Evolutionary conservation across 257 asterid genomes (phyloP), one percentile per base, ranked within the genome.

Genomic region (Ajuga chamaepitys): DNA sequence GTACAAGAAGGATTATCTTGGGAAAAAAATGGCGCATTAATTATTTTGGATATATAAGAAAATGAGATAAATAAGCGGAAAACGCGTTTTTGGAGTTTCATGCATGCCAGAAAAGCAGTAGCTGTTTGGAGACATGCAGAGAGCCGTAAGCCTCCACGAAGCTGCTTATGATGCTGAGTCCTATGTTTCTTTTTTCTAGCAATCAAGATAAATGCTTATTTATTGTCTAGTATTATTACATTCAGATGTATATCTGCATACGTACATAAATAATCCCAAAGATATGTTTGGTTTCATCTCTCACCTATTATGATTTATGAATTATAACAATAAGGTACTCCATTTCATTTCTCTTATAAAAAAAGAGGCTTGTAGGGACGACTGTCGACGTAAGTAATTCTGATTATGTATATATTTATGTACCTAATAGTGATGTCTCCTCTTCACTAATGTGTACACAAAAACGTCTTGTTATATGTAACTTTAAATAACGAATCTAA

Each of bases 71-170:
- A 34, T 40, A 40, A 56, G 42, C 41, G 53, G 17, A 47, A 77
- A 71, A 82, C 95, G 91, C 95, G 91, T 75, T 58, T 79, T 68
- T 68, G 55, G 71, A 59, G 68, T 54, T 47, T 9, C 71, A 64
- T 73, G 87, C 75, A 61, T 30, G 83, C 72, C 95, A 86, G 95
- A 65, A 52, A 55, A 74, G 81, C 80, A 78, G 72, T 77, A 84
- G 87, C 95, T 86, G 90, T 81, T 72, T 12, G 14, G 50, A 13
- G 54, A 46, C 55, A 74, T 51, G 67, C 48, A 54, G 48, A 70
- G 24, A 34, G 41, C 30, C 41, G 66, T 37, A 45, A 64, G 52
- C 76, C 73, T 77, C 87, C 83, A 22, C 81, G 94, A 83, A 86
- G 85, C 80, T 83, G 84, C 94, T 52, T 48, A 55, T 70, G 46